phyloP scores from a whole-genome alignment of 2,329 filamentous ascomycete genomes.

The Fusarium torulosum region DNA sequence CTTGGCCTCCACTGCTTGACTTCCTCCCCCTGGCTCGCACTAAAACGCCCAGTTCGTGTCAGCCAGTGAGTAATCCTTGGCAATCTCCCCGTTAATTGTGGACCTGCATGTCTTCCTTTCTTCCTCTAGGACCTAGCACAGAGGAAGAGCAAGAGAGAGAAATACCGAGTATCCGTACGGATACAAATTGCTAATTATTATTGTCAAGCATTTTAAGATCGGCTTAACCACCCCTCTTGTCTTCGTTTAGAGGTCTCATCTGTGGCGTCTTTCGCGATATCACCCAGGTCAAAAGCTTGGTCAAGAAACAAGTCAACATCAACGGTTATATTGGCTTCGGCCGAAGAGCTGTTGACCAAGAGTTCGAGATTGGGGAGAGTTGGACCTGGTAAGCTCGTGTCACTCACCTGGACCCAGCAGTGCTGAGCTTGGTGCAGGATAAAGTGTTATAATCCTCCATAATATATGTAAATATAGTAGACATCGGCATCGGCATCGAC shows the following conservation, averaged over 20 bases:
- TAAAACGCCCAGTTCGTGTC: slow-evolving; percentile 38
- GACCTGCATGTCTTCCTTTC: slow-evolving; percentile 9
- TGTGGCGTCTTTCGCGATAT: slow-evolving; percentile 25
- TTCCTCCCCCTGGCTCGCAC: slow-evolving; percentile 19
- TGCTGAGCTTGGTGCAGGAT: not conserved
- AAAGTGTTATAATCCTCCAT: not conserved
- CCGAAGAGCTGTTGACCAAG: slow-evolving; percentile 19
- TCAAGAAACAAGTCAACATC: slow-evolving; percentile 12
- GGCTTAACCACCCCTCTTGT: slow-evolving; percentile 2
- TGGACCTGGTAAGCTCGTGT: too few species aligned
- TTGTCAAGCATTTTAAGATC: slow-evolving; percentile 21
- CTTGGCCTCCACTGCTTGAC: not conserved
- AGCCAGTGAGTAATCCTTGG: slow-evolving; percentile 35
- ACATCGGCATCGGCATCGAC: not conserved
- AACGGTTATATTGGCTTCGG: slow-evolving; percentile 2
- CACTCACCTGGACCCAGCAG: too few species aligned
- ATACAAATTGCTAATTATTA: slow-evolving; percentile 26
- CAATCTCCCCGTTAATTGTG: slow-evolving; percentile 35
- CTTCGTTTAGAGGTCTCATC: slow-evolving; percentile 22
- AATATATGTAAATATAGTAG: not conserved
- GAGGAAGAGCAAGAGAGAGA: not conserved
- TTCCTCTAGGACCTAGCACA: slow-evolving; percentile 1
- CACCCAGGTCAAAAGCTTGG: slow-evolving; percentile 24
- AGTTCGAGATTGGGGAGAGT: not conserved
- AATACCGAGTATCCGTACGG: too few species aligned